Evolutionary conservation across 192 early-diverging fungal species (phyloP).

Genomic region (Diversispora epigaea): DNA sequence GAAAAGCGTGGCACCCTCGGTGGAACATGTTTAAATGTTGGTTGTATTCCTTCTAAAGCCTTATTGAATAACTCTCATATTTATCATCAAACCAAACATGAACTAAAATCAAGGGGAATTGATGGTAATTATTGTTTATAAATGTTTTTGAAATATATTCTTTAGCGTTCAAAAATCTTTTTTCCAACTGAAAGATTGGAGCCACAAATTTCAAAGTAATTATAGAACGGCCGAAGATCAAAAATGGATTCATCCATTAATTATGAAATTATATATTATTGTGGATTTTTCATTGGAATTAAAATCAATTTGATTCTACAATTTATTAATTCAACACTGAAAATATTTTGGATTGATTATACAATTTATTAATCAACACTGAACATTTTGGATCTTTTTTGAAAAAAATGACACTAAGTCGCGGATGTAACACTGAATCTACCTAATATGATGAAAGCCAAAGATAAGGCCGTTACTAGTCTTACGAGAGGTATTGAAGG

Average conservation of each 20-base stretch:
- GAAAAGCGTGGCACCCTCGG: conserved; percentile 95
- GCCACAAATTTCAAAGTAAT: too few relatives aligned
- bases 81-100: conserved; percentile 90
- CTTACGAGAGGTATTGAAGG: conserved; percentile 92
- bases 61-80: conserved; percentile 98
- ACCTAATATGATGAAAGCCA: conserved; percentile 83
- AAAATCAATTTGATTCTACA: too few relatives aligned
- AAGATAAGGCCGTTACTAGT: conserved; percentile 82
- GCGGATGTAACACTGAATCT: conserved; percentile 83
- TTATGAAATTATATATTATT: too few relatives aligned
- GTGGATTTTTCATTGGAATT: too few relatives aligned
- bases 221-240: too few relatives aligned
- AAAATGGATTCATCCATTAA: too few relatives aligned
- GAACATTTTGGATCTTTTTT: background rate
- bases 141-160: background rate
- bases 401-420: conserved; percentile 47
- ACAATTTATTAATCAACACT: background rate
- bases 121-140: conserved; percentile 55
- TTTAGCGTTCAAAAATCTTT: too few relatives aligned
- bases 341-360: too few relatives aligned
- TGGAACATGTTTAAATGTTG: conserved; percentile 98
- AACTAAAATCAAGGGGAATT: conserved; percentile 91
- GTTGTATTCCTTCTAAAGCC: conserved; percentile 99
- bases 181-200: too few relatives aligned
- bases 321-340: too few relatives aligned